Evolutionary conservation across 139 green algal genomes (phyloP).

Genomic region (Bryopsis sp.): DNA sequence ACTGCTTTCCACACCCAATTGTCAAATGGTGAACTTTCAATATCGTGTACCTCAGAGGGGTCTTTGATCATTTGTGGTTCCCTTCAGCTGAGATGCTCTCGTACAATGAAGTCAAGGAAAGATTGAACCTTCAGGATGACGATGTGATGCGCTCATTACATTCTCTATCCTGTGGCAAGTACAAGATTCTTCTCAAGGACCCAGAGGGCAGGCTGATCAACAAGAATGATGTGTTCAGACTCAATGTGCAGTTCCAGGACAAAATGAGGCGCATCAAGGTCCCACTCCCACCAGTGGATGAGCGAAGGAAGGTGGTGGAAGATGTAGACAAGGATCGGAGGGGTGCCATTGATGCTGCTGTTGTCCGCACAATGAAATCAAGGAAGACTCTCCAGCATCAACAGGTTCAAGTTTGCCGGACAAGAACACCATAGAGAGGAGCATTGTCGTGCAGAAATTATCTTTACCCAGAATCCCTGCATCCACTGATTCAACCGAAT

Average conservation of each 20-base stretch:
- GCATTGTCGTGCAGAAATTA: background rate
- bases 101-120: slow-evolving; percentile 70
- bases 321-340: slow-evolving; percentile 90
- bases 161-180: slow-evolving; percentile 80
- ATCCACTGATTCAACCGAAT: slow-evolving; percentile 41
- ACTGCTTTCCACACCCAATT: background rate
- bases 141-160: slow-evolving; percentile 79
- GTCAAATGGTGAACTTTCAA: too few relatives aligned
- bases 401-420: background rate
- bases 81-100: slow-evolving; percentile 41
- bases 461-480: slow-evolving; percentile 45
- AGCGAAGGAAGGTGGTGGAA: slow-evolving; percentile 89
- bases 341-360: slow-evolving; percentile 78
- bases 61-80: background rate
- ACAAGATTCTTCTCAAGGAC: slow-evolving; percentile 82
- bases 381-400: slow-evolving; percentile 69
- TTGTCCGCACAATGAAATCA: slow-evolving; percentile 86
- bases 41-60: too few relatives aligned
- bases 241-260: slow-evolving; percentile 86
- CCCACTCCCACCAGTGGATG: slow-evolving; percentile 73
- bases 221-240: slow-evolving; percentile 76
- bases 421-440: background rate
- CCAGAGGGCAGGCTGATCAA: slow-evolving; percentile 53
- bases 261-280: slow-evolving; percentile 85
- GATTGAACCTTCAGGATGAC: slow-evolving; percentile 76